These are phyloP conservation scores for Fragaria nilgerrensis DNA, from an alignment of 306 rosid species.

Conservation along the genomic window DNA sequence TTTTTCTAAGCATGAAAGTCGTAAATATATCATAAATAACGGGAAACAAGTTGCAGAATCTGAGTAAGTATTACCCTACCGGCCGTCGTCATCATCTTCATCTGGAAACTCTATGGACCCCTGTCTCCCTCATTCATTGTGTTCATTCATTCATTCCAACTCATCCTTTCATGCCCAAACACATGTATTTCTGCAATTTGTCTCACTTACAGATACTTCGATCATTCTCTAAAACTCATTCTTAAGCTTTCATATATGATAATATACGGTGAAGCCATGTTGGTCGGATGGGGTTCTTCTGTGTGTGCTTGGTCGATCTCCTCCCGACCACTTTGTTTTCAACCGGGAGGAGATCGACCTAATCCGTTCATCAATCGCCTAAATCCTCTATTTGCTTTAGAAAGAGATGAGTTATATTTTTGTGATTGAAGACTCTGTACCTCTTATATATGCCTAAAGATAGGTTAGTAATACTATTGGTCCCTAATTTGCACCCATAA, in stretches of 20 bases:
- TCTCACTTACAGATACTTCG: conserved; percentile 2
- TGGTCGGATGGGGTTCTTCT: background rate
- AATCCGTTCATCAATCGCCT: background rate
- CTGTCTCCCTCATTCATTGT: conserved; percentile 3
- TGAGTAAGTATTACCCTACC: background rate
- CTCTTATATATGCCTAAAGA: background rate
- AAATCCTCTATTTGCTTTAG: background rate
- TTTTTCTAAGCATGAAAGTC: background rate
- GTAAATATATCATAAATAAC: conserved; percentile 7
- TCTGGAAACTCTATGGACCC: conserved; percentile 10
- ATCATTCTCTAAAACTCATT: background rate
- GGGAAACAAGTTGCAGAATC: conserved; percentile 19
- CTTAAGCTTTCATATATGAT: background rate
- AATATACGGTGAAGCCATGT: background rate
- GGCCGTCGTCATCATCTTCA: conserved; percentile 14
- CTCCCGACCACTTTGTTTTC: background rate
- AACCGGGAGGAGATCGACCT: background rate
- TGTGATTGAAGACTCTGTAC: background rate
- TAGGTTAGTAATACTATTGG: background rate
- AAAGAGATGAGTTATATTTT: background rate
- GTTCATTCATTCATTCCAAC: conserved; percentile 1
- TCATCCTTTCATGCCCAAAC: conserved; percentile 5
- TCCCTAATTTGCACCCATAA: background rate
- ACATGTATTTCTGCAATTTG: conserved; percentile 14
- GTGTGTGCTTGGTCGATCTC: background rate